These are phyloP conservation scores for Ophiocordyceps camponoti-leonardi DNA, from an alignment of 2,329 filamentous ascomycete species.

Conservation along the genomic window DNA sequence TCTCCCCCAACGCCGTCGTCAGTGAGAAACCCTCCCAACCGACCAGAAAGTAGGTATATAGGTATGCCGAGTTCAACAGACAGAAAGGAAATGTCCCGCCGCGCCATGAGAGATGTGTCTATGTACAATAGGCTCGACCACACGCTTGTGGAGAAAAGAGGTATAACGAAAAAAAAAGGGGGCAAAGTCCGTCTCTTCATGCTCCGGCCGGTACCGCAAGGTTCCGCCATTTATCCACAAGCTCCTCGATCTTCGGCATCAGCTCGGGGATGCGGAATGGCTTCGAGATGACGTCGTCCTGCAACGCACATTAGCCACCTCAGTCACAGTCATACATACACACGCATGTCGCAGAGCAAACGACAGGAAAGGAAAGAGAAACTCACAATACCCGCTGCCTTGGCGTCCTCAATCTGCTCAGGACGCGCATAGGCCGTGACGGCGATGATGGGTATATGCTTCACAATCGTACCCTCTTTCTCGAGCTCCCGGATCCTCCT, in stretches of 20 bases:
- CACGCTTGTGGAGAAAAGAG: no score
- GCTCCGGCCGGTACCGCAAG: conserved; percentile 9
- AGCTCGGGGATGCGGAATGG: conserved; percentile 62
- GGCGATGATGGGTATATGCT: conserved; percentile 63
- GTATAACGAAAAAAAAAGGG: no score
- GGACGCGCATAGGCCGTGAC: conserved; percentile 66
- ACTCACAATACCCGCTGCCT: conserved; percentile 56
- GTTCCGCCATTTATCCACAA: conserved; percentile 24
- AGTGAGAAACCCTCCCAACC: no score
- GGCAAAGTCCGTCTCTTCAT: conserved; percentile 1
- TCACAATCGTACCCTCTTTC: conserved; percentile 37
- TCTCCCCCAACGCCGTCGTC: no score
- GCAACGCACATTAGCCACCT: neutral
- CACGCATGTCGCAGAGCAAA: no score
- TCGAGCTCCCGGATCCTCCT: conserved; percentile 53
- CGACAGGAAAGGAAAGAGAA: neutral
- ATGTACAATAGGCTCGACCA: no score
- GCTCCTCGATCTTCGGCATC: conserved; percentile 47
- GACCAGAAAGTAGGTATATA: no score
- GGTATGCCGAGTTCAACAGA: no score
- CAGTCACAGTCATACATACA: neutral
- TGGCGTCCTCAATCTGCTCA: conserved; percentile 56
- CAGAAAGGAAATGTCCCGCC: no score
- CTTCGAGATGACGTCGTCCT: conserved; percentile 64
- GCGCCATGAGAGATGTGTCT: no score